Evolutionary conservation across 2,329 filamentous ascomycete genomes (phyloP).

Genomic region (Botrytis fragariae): DNA sequence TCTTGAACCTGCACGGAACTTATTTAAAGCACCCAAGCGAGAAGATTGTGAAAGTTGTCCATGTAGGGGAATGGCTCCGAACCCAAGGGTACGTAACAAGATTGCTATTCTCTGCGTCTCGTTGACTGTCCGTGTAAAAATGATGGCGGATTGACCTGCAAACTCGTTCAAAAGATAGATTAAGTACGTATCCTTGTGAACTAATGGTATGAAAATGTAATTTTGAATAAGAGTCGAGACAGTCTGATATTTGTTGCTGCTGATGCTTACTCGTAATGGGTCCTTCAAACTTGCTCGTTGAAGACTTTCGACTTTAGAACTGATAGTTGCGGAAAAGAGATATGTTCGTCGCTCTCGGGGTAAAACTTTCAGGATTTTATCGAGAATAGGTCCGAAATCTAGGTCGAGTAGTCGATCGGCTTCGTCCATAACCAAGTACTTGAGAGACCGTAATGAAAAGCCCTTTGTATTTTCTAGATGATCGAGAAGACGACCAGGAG

Average conservation of each 20-base stretch:
- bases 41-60: constrained; percentile 86
- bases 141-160: constrained; percentile 79
- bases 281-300: constrained; percentile 86
- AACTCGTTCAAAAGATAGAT: constrained; percentile 85
- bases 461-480: constrained; percentile 97
- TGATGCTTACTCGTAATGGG: constrained; percentile 79
- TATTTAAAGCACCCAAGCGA: constrained; percentile 82
- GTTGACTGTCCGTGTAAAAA: constrained; percentile 90
- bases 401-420: constrained; percentile 89
- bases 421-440: constrained; percentile 93
- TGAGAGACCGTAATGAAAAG: constrained; percentile 77
- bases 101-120: constrained; percentile 86
- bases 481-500: constrained; percentile 83
- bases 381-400: constrained; percentile 87
- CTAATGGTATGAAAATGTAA: constrained; percentile 82
- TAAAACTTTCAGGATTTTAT: constrained; percentile 89
- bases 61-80: constrained; percentile 88
- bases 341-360: constrained; percentile 76
- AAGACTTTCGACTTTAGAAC: constrained; percentile 85
- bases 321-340: constrained; percentile 93
- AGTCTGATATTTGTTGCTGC: constrained; percentile 81
- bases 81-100: constrained; percentile 78
- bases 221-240: constrained; percentile 84
- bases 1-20: constrained; percentile 78
- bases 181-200: constrained; percentile 86